These are phyloP conservation scores for Botrytis fabae DNA, from an alignment of 2,329 filamentous ascomycete genomes.

Conservation along the genomic window DNA sequence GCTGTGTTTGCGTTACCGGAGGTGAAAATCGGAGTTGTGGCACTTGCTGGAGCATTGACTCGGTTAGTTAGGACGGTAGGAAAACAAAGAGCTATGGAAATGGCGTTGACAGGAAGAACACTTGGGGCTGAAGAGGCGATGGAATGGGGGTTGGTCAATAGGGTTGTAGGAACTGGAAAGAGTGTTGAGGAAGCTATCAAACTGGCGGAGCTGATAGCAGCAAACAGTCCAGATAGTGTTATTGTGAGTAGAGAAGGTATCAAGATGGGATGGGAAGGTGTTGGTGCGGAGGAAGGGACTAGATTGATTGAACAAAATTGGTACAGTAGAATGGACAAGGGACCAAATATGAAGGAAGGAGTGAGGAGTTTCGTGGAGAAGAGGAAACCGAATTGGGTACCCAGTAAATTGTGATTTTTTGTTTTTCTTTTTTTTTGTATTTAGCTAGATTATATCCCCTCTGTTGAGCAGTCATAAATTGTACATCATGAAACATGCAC, in stretches of 20 bases:
- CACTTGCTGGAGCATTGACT: slow-evolving; percentile 69
- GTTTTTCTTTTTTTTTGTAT: not conserved
- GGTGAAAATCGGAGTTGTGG: slow-evolving; percentile 68
- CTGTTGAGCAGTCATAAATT: not conserved
- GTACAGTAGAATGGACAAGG: slow-evolving; percentile 60
- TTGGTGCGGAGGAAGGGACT: slow-evolving; percentile 62
- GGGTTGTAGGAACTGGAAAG: slow-evolving; percentile 52
- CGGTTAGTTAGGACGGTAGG: slow-evolving; percentile 67
- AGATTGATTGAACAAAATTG: slow-evolving; percentile 56
- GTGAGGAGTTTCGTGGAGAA: slow-evolving; percentile 76
- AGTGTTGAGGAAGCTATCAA: slow-evolving; percentile 60
- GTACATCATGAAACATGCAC: not conserved
- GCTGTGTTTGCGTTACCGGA: slow-evolving; percentile 71
- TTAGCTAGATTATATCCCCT: slow-evolving; percentile 14
- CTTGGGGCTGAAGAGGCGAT: slow-evolving; percentile 60
- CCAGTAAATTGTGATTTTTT: slow-evolving; percentile 56
- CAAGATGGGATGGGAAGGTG: slow-evolving; percentile 69
- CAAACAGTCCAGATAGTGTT: slow-evolving; percentile 72
- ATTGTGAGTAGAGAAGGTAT: slow-evolving; percentile 73
- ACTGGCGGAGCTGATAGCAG: slow-evolving; percentile 61
- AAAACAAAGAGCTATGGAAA: slow-evolving; percentile 67
- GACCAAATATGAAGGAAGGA: slow-evolving; percentile 74
- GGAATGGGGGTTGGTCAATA: slow-evolving; percentile 70
- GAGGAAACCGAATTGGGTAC: slow-evolving; percentile 66
- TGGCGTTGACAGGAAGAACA: slow-evolving; percentile 64